Conservation (phyloP, 768 basidiomycete genomes). For the Suillus spraguei region DNA sequence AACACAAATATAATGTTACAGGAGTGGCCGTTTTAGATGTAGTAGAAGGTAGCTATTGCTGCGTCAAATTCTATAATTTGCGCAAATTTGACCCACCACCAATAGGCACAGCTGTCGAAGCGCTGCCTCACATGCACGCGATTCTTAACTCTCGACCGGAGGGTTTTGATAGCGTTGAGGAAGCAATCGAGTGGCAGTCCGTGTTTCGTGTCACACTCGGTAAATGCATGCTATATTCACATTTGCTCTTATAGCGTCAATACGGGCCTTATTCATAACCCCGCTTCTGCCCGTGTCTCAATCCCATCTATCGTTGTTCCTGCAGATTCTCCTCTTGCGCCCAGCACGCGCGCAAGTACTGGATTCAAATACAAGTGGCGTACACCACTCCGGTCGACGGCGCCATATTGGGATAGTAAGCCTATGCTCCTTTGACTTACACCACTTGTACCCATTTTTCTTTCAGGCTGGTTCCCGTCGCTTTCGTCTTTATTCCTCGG, state of each 20-base stretch:
- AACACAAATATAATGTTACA: conserved; percentile 66
- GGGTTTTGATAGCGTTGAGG: conserved; percentile 81
- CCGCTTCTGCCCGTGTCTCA: conserved; percentile 83
- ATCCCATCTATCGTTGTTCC: conserved; percentile 77
- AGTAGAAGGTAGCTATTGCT: conserved; percentile 69
- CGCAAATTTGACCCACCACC: background rate
- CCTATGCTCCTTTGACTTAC: background rate
- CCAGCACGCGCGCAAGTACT: conserved; percentile 29
- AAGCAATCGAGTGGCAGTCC: conserved; percentile 96
- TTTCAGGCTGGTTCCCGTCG: conserved; percentile 85
- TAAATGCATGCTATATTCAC: background rate
- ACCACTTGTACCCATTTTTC: background rate
- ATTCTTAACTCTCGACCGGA: conserved; percentile 85
- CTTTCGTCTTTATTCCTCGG: conserved; percentile 81
- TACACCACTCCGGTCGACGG: conserved; percentile 80
- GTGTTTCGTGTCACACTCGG: conserved; percentile 32
- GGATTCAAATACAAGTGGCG: conserved; percentile 65
- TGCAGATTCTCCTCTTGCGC: conserved; percentile 37
- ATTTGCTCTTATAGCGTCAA: conserved; percentile 53
- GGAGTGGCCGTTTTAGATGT: conserved; percentile 87
- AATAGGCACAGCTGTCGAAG: conserved; percentile 88
- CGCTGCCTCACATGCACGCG: conserved; percentile 89
- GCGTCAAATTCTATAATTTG: conserved; percentile 1
- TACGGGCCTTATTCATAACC: conserved; percentile 82
- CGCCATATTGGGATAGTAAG: conserved; percentile 89